phyloP scores from a whole-genome alignment of 148 eudicot species.

The Selenicereus undatus region DNA sequence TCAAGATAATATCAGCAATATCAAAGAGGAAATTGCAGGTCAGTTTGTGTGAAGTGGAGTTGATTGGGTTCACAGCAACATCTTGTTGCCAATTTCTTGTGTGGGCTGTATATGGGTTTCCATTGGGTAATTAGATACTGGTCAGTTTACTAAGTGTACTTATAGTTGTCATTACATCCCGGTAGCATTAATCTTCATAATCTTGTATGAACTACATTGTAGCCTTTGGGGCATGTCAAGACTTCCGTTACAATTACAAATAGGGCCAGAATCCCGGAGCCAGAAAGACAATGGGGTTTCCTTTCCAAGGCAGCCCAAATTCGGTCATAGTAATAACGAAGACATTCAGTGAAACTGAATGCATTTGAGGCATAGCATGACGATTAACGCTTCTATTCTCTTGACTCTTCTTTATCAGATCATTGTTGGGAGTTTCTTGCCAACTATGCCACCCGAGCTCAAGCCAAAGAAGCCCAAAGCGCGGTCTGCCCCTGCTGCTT shows the following conservation, averaged over 20 bases:
- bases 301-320: neutral
- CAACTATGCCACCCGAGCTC: conserved; percentile 33
- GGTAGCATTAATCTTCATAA: neutral
- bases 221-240: neutral
- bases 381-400: neutral
- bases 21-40: no score
- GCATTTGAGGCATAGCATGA: neutral
- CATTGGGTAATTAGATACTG: neutral
- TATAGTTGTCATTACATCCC: neutral
- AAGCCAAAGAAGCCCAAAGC: conserved; percentile 44
- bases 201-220: neutral
- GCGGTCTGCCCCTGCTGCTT: conserved; percentile 26
- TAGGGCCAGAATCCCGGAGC: no score
- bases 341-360: neutral
- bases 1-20: neutral
- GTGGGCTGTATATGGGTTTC: neutral
- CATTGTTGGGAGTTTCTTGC: conserved; percentile 49
- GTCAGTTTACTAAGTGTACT: neutral
- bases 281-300: no score
- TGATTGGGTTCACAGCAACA: no score
- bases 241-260: no score
- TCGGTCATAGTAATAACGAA: neutral
- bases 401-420: conserved; percentile 25
- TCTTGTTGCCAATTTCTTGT: neutral
- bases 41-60: no score